phyloP scores from a whole-genome alignment of 495 filamentous ascomycete species.

The Thozetella sp. region DNA sequence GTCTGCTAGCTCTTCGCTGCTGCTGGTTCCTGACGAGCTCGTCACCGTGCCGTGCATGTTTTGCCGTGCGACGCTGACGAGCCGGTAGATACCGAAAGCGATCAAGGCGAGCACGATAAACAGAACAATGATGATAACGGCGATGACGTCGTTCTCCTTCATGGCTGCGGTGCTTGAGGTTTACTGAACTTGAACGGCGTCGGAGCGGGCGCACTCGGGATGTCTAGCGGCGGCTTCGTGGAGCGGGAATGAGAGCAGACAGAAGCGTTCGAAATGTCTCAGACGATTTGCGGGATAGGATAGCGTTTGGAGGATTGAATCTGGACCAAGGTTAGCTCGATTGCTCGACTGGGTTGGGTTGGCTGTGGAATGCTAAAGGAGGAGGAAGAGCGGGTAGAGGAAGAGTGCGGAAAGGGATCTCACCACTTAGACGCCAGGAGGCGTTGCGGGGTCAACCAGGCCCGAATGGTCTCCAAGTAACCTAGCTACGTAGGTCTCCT shows the following conservation, averaged over 20 bases:
- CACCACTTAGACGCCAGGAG: background rate
- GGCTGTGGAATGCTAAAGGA: background rate
- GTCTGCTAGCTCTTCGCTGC: constrained; percentile 11
- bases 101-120: constrained; percentile 73
- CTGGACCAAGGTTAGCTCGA: too few relatives aligned
- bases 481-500: too few relatives aligned
- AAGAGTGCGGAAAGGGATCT: background rate
- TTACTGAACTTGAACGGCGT: background rate
- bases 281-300: too few relatives aligned
- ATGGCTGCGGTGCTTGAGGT: constrained; percentile 41
- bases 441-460: background rate
- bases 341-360: too few relatives aligned
- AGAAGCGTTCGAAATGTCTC: background rate
- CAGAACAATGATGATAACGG: constrained; percentile 79
- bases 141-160: constrained; percentile 77
- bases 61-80: constrained; percentile 49
- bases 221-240: too few relatives aligned
- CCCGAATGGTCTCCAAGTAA: too few relatives aligned
- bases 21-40: constrained; percentile 27
- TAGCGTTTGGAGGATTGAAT: background rate
- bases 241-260: background rate
- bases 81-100: constrained; percentile 67
- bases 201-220: background rate
- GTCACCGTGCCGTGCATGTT: constrained; percentile 32
- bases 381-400: background rate